A percentile compares a stretch with the other conserved stretches of the same genome.
phyloP scores from a whole-genome alignment of 768 basidiomycete genomes.

The Russula sp. region DNA sequence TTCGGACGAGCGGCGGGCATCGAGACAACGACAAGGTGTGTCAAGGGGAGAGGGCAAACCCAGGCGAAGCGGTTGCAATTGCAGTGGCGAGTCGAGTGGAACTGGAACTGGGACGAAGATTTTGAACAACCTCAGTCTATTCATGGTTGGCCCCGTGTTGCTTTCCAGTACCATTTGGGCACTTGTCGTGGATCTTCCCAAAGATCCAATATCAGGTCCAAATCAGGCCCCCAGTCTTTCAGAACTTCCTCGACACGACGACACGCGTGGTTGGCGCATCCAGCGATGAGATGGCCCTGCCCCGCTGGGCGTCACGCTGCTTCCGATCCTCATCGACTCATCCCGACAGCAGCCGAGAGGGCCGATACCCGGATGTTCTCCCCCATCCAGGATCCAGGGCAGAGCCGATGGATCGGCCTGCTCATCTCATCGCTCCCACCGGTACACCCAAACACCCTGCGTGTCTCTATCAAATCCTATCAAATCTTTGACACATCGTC shows the following conservation, averaged over 20 bases:
- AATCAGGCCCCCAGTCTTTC: conserved; percentile 18
- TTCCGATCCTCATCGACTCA: conserved; percentile 13
- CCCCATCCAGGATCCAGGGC: conserved; percentile 1
- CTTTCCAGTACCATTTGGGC: conserved; percentile 20
- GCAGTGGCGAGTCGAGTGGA: conserved; percentile 17
- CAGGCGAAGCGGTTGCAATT: conserved; percentile 22
- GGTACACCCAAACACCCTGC: background rate
- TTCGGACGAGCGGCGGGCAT: conserved; percentile 66
- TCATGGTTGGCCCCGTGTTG: conserved; percentile 23
- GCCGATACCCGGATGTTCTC: conserved; percentile 2
- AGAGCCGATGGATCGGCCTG: conserved; percentile 7
- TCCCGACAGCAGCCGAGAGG: conserved; percentile 7
- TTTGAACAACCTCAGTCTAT: conserved; percentile 21
- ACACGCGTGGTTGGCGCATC: conserved; percentile 12
- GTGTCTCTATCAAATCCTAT: background rate
- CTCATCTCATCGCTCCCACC: background rate
- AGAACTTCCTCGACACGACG: conserved; percentile 15
- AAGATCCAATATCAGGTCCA: conserved; percentile 23
- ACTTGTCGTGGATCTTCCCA: conserved; percentile 12
- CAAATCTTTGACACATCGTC: background rate
- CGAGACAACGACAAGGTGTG: conserved; percentile 21
- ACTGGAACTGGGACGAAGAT: conserved; percentile 7
- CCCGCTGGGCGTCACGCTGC: conserved; percentile 7
- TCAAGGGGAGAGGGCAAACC: conserved; percentile 27
- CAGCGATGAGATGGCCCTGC: conserved; percentile 5